These are phyloP conservation scores for Margaritispora aquatica DNA, from an alignment of 495 filamentous ascomycete species.

Conservation along the genomic window DNA sequence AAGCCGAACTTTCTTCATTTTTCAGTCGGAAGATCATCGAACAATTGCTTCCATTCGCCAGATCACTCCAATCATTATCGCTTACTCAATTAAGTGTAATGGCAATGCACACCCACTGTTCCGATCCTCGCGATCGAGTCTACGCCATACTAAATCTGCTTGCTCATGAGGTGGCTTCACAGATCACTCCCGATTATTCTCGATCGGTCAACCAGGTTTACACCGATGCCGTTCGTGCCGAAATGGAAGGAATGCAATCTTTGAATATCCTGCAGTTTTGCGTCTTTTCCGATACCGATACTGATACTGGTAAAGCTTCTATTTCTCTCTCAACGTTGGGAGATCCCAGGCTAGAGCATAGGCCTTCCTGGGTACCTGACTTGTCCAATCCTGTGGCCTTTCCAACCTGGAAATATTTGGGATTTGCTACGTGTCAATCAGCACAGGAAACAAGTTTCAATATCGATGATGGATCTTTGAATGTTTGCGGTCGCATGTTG, in stretches of 20 bases:
- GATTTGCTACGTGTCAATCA: background rate
- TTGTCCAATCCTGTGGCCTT: background rate
- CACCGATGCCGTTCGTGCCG: background rate
- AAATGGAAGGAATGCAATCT: background rate
- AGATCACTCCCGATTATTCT: background rate
- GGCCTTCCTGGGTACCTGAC: conserved; percentile 6
- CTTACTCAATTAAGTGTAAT: background rate
- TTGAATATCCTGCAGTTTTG: background rate
- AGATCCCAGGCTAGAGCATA: no score
- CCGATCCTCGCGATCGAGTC: conserved; percentile 1
- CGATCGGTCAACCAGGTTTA: background rate
- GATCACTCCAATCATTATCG: background rate
- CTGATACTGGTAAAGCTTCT: background rate
- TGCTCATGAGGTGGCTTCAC: background rate
- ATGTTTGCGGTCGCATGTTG: background rate
- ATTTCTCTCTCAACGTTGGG: no score
- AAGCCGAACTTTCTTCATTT: background rate
- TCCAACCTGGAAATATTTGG: background rate
- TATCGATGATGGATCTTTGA: background rate
- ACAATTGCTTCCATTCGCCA: background rate
- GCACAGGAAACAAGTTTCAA: no score
- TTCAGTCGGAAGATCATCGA: background rate
- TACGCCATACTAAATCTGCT: background rate
- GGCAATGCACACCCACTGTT: background rate
- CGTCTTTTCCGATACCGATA: background rate